Conservation (phyloP, 1,284 basidiomycete genomes). For the Ganoderma lucidum region DNA sequence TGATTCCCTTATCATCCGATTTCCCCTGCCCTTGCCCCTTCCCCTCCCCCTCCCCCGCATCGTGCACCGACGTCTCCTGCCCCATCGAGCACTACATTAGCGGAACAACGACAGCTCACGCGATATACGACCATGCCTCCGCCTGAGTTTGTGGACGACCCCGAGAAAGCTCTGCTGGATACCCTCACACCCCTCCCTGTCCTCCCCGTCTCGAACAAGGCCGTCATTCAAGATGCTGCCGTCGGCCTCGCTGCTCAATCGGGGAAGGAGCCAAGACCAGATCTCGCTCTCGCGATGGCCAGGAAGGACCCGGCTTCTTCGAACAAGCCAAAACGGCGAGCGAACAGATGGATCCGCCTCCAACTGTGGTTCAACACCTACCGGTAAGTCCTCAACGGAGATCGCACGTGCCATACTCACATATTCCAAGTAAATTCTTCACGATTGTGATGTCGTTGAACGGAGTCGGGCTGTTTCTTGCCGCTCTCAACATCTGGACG, state of each 20-base stretch:
- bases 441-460: slow-evolving; percentile 61
- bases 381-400: slow-evolving; percentile 46
- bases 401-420: background rate
- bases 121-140: slow-evolving; percentile 33
- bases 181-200: slow-evolving; percentile 34
- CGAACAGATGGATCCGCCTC: slow-evolving; percentile 56
- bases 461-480: slow-evolving; percentile 56
- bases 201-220: slow-evolving; percentile 31
- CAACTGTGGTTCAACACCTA: slow-evolving; percentile 75
- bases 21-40: slow-evolving; percentile 11
- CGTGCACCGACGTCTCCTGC: slow-evolving; percentile 22
- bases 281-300: slow-evolving; percentile 29
- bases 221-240: slow-evolving; percentile 30
- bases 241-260: slow-evolving; percentile 28
- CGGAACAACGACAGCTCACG: slow-evolving; percentile 16
- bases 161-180: slow-evolving; percentile 40
- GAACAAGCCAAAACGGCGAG: slow-evolving; percentile 37
- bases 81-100: background rate
- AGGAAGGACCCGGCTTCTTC: slow-evolving; percentile 31
- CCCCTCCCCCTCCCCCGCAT: slow-evolving; percentile 34
- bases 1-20: slow-evolving; percentile 1
- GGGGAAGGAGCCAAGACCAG: slow-evolving; percentile 28
- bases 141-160: slow-evolving; percentile 35
- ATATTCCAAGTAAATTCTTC: slow-evolving; percentile 63
- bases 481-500: slow-evolving; percentile 58